Evolutionary conservation across 2,329 filamentous ascomycete species (phyloP), one percentile per base, ranked within the genome.

Genomic region (Dryadomyces sulphureus): DNA sequence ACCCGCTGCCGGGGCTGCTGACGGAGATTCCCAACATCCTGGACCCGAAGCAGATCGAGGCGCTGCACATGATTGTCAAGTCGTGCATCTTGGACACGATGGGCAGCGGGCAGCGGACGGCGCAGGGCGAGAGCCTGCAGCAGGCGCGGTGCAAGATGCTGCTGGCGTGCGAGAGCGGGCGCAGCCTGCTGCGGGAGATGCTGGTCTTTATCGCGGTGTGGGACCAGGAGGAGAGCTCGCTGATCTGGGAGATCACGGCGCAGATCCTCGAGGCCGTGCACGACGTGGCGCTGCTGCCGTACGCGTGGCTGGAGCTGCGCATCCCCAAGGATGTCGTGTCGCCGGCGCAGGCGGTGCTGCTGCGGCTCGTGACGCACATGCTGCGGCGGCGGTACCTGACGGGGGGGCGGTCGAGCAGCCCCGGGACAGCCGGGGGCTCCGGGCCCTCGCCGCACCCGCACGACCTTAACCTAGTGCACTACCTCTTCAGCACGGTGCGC

Each of bases 241-340:
- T 94, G 34, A 94, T 95, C 57, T 95, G 94, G 68, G 90, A 94
- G 60, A 86, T 95, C 60, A 95, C 93, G 62, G 84, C 88, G 39
- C 89, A 95, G 62, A 94, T 96, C 49, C 86, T 95, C 64, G 86
- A 94, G 59, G 86, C 90, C 0, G 84, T 95, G 41, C 79, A 95
- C 43, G 82, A 89, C 53, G 93, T 87, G 53, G 87, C 86, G 1
- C 68, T 96, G 24, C 81, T 95, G 60, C 89, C 89, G 0, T 93
- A 92, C 58, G 85, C 89, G 3, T 96, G 93, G 72, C 86, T 90
- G 52, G 85, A 87, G 27, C 81, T 96, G 54, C 75, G 87, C 41
- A 93, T 94, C 52, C 83, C 86, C 9, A 95, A 95, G 61, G 90
- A 95, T 57, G 94, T 95, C 50, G 93, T 95, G 45, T 94, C 88